A percentile compares a stretch with the other conserved stretches of the same genome.
Evolutionary conservation across 805 yeast genomes (phyloP).

Genomic region (Wilhelminamyces savonicus): DNA sequence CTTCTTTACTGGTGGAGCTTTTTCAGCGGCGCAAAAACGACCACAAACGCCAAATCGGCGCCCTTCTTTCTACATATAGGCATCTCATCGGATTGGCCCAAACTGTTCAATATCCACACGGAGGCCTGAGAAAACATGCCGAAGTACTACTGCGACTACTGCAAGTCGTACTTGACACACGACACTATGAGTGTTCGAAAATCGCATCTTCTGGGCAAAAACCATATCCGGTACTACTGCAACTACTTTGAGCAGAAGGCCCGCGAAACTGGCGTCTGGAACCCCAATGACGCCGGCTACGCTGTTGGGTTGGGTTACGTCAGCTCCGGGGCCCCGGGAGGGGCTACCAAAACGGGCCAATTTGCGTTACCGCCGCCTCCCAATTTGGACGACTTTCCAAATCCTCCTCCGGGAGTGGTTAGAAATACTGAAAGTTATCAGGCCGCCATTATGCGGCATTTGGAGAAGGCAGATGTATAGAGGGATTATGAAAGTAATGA

Average conservation of each 20-base stretch:
- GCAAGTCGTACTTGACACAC: constrained; percentile 77
- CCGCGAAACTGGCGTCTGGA: constrained; percentile 27
- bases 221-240: constrained; percentile 66
- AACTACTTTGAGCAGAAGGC: constrained; percentile 59
- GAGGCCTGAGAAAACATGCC: too few relatives aligned
- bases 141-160: constrained; percentile 78
- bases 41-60: too few relatives aligned
- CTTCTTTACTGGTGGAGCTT: too few relatives aligned
- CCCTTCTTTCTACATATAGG: too few relatives aligned
- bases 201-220: constrained; percentile 71
- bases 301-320: constrained; percentile 30
- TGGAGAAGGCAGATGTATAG: too few relatives aligned
- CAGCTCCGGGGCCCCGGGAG: constrained; percentile 26
- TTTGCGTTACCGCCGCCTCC: constrained; percentile 29
- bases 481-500: too few relatives aligned
- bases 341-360: not conserved
- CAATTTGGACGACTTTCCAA: constrained; percentile 20
- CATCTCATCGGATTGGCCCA: too few relatives aligned
- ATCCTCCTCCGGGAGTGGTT: constrained; percentile 29
- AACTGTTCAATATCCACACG: too few relatives aligned
- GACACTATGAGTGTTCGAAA: constrained; percentile 83
- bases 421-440: constrained; percentile 5
- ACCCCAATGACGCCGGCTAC: constrained; percentile 21
- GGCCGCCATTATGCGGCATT: constrained; percentile 1
- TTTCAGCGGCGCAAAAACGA: too few relatives aligned